Evolutionary conservation across 331 rosid species (phyloP).

Genomic region (Malus hybrid): DNA sequence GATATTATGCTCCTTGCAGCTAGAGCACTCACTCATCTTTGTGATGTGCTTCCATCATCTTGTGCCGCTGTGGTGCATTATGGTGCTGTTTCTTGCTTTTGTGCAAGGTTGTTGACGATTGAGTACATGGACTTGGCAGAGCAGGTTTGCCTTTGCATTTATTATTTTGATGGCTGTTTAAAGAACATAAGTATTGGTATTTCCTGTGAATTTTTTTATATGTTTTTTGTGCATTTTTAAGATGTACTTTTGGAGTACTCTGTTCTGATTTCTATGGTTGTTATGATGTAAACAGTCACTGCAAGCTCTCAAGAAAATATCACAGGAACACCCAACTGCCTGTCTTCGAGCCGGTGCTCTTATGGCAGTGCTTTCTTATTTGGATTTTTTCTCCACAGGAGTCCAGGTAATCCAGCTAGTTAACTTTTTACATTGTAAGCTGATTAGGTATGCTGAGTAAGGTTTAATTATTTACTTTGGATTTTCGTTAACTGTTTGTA

Average conservation of each 20-base stretch:
- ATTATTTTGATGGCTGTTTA: background rate
- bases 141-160: conserved; percentile 50
- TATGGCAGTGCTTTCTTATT: conserved; percentile 96
- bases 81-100: conserved; percentile 89
- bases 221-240: background rate
- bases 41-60: conserved; percentile 93
- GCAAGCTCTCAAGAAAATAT: conserved; percentile 96
- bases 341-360: conserved; percentile 99
- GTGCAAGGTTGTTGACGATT: conserved; percentile 89
- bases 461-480: background rate
- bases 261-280: conserved; percentile 24
- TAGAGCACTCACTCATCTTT: conserved; percentile 88
- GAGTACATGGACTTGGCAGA: conserved; percentile 99
- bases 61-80: conserved; percentile 98
- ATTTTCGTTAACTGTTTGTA: background rate
- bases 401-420: conserved; percentile 61
- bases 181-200: background rate
- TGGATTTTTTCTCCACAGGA: conserved; percentile 95
- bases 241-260: background rate
- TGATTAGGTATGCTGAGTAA: background rate
- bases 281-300: conserved; percentile 65
- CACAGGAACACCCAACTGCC: conserved; percentile 98
- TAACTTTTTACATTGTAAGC: background rate
- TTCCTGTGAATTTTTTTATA: background rate
- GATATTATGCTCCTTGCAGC: conserved; percentile 99